These are phyloP conservation scores for Aureobasidium sp. DNA, from an alignment of 2,329 filamentous ascomycete genomes.

Conservation along the genomic window DNA sequence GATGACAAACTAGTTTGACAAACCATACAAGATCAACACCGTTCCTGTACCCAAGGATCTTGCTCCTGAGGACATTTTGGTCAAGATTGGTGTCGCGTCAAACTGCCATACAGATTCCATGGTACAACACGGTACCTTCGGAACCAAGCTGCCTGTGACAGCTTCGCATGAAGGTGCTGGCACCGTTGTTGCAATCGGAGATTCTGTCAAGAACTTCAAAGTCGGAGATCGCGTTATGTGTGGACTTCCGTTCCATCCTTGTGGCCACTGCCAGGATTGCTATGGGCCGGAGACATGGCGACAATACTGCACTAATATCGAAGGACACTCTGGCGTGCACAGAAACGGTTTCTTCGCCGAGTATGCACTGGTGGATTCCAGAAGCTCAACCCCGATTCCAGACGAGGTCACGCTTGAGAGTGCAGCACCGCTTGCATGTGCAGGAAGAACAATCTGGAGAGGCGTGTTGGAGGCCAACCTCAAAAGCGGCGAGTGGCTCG, in stretches of 20 bases:
- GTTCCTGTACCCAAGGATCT: constrained; percentile 44
- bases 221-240: constrained; percentile 51
- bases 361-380: constrained; percentile 46
- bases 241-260: constrained; percentile 47
- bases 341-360: constrained; percentile 52
- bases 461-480: constrained; percentile 39
- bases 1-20: constrained; percentile 36
- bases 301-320: constrained; percentile 47
- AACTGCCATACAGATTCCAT: constrained; percentile 58
- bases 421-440: constrained; percentile 53
- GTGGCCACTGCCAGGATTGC: constrained; percentile 49
- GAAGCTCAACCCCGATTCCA: constrained; percentile 42
- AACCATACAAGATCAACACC: constrained; percentile 48
- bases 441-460: constrained; percentile 47
- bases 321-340: constrained; percentile 44
- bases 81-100: constrained; percentile 54
- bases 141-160: constrained; percentile 43
- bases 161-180: constrained; percentile 53
- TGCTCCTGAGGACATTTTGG: constrained; percentile 48
- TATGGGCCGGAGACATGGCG: constrained; percentile 39
- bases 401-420: constrained; percentile 42
- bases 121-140: constrained; percentile 46
- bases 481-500: constrained; percentile 33
- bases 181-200: constrained; percentile 45
- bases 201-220: constrained; percentile 36